Percentiles rank a stretch among this genome's conserved stretches.
Conservation (phyloP, 1,139 yeast species). For the Kazachstania sp. region DNA sequence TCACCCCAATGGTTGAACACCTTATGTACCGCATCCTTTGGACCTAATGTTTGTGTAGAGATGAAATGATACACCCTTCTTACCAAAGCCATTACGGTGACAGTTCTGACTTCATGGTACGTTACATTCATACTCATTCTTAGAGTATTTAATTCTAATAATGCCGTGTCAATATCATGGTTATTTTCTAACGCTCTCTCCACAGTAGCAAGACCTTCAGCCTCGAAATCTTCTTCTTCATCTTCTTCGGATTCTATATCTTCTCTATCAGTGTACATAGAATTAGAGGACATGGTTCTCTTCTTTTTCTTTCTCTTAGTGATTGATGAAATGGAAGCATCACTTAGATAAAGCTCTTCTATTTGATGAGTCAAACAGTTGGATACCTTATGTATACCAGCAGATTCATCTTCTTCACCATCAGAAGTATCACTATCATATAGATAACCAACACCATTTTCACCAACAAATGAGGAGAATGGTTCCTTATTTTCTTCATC, state of each 20-base stretch:
- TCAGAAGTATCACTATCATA: slow-evolving; percentile 46
- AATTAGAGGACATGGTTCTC: slow-evolving; percentile 39
- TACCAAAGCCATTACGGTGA: slow-evolving; percentile 68
- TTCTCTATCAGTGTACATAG: slow-evolving; percentile 33
- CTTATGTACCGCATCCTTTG: slow-evolving; percentile 66
- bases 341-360: slow-evolving; percentile 62
- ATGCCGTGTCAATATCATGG: slow-evolving; percentile 88
- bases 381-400: slow-evolving; percentile 26
- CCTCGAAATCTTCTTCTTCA: slow-evolving; percentile 67
- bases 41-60: slow-evolving; percentile 63
- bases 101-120: slow-evolving; percentile 82
- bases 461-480: slow-evolving; percentile 45
- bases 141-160: slow-evolving; percentile 82
- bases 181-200: slow-evolving; percentile 85
- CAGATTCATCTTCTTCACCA: slow-evolving; percentile 35
- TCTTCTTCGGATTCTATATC: slow-evolving; percentile 27
- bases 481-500: slow-evolving; percentile 15
- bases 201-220: slow-evolving; percentile 90
- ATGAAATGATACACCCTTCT: slow-evolving; percentile 62
- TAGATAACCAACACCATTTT: slow-evolving; percentile 50
- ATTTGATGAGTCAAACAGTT: slow-evolving; percentile 47
- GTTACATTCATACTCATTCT: slow-evolving; percentile 97
- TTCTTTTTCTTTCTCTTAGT: slow-evolving; percentile 39
- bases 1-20: slow-evolving; percentile 74
- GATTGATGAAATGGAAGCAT: slow-evolving; percentile 64